Conservation (phyloP, 2,329 filamentous ascomycete genomes). For the Verticillium alfalfae region DNA sequence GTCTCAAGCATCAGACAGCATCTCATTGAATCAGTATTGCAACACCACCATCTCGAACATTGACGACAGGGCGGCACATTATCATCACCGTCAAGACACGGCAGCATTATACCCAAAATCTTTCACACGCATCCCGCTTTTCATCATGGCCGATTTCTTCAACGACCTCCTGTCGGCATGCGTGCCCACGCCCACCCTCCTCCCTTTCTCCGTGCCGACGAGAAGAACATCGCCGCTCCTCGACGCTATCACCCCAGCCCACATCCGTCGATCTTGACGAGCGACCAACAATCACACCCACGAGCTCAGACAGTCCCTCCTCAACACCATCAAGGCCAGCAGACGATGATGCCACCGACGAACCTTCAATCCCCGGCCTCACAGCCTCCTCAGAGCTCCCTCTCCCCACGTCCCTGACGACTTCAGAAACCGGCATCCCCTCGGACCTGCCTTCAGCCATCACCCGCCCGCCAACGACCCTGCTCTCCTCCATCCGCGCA, state of each 20-base stretch:
- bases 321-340: neutral
- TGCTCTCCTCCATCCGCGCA: neutral
- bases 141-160: constrained; percentile 6
- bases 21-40: neutral
- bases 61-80: neutral
- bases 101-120: neutral
- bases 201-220: constrained; percentile 1
- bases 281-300: neutral
- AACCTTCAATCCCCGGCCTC: neutral
- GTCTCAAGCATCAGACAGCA: neutral
- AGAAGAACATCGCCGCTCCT: neutral
- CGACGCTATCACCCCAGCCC: neutral
- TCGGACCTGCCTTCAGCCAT: neutral
- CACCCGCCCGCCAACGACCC: neutral
- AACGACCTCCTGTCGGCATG: neutral
- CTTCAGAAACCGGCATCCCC: neutral
- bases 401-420: neutral
- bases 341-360: neutral
- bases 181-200: neutral
- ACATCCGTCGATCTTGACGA: neutral
- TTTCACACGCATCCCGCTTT: neutral
- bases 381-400: neutral
- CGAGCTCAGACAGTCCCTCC: neutral
- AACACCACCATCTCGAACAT: neutral
- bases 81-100: neutral